Conservation (phyloP, 192 early-diverging fungal genomes). For the Neocallimastix lanati region DNA sequence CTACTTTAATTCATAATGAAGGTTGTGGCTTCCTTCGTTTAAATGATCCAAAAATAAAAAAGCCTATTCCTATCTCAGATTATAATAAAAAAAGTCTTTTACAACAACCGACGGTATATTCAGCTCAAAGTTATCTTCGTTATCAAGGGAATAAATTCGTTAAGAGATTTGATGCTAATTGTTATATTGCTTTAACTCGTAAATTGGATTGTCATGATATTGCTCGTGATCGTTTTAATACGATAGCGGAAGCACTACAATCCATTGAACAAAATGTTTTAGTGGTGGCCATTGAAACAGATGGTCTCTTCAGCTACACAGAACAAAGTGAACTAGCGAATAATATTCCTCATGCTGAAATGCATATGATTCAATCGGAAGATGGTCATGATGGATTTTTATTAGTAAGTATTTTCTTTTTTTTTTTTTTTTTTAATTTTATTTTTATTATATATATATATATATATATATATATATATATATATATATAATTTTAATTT, state of each 20-base stretch:
- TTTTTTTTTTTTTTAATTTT: too few species aligned
- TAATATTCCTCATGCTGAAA: conserved; percentile 61
- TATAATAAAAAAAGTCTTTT: not conserved
- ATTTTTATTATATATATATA: too few species aligned
- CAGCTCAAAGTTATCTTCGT: too few species aligned
- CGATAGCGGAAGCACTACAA: not conserved
- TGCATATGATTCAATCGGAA: conserved; percentile 71
- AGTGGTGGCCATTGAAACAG: conserved; percentile 52
- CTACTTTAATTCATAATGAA: not conserved
- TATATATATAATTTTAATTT: too few species aligned
- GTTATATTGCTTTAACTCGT: not conserved
- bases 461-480: too few species aligned
- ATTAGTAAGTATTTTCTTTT: too few species aligned
- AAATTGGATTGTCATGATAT: not conserved
- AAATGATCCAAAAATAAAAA: not conserved
- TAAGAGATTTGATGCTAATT: too few species aligned
- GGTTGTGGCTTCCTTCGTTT: not conserved
- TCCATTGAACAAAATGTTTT: not conserved
- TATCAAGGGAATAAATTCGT: too few species aligned
- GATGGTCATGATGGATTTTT: conserved; percentile 77
- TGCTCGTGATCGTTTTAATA: not conserved
- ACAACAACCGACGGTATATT: not conserved
- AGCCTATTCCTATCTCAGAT: not conserved
- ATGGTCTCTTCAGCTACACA: conserved; percentile 84
- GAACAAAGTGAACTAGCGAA: conserved; percentile 91